phyloP scores from a whole-genome alignment of 1,139 yeast species.

The Debaryomycetaceae sp. region DNA sequence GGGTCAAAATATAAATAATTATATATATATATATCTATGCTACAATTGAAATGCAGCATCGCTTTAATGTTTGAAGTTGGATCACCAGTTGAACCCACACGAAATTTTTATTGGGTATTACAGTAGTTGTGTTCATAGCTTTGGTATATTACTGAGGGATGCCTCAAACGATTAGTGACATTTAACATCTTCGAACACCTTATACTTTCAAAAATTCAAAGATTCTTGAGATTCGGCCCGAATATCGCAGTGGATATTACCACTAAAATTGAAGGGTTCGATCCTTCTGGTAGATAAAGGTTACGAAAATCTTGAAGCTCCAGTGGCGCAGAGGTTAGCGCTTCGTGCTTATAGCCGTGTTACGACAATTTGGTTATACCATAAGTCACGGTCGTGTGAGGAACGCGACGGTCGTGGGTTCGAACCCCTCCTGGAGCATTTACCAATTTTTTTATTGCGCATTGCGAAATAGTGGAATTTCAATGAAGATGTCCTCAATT shows the following conservation, averaged over 20 bases:
- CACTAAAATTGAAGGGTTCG: slow-evolving; percentile 1
- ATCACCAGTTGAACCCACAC: no score
- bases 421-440: slow-evolving; percentile 56
- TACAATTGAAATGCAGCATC: no score
- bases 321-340: slow-evolving; percentile 57
- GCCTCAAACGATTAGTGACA: no score
- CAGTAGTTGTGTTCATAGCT: no score
- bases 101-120: no score
- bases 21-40: no score
- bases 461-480: background rate
- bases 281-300: slow-evolving; percentile 3
- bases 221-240: background rate
- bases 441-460: slow-evolving; percentile 29
- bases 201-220: background rate
- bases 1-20: no score
- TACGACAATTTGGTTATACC: slow-evolving; percentile 49
- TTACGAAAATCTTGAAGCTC: slow-evolving; percentile 24
- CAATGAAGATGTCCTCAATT: no score
- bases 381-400: slow-evolving; percentile 56
- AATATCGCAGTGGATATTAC: background rate
- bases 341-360: slow-evolving; percentile 54
- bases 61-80: no score
- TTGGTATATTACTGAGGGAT: no score
- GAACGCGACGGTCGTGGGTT: slow-evolving; percentile 60
- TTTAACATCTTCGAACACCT: no score